phyloP scores from a whole-genome alignment of 78 protist species.

The Dictyostelium citrinum region DNA sequence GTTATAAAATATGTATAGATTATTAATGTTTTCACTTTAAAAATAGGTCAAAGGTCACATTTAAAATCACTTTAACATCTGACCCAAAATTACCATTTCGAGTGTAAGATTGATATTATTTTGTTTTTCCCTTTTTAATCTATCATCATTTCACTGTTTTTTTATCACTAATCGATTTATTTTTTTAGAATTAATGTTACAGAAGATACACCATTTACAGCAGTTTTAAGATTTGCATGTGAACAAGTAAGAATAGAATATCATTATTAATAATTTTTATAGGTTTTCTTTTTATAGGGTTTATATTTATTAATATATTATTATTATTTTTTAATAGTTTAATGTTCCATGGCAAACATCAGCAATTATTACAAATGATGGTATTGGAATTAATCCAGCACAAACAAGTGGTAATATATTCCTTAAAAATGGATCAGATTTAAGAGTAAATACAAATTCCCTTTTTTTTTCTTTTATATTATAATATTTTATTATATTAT shows the following conservation, averaged over 20 bases:
- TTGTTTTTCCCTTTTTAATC: not conserved
- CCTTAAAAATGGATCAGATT: constrained; percentile 91
- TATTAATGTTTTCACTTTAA: not conserved
- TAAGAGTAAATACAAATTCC: constrained; percentile 41
- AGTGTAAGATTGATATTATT: constrained; percentile 77
- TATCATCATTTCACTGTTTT: no score
- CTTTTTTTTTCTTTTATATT: not conserved
- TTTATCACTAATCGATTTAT: not conserved
- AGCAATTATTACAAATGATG: constrained; percentile 93
- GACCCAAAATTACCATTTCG: constrained; percentile 93
- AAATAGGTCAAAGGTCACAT: constrained; percentile 64
- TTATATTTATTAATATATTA: not conserved
- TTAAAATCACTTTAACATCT: constrained; percentile 91
- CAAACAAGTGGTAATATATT: constrained; percentile 92
- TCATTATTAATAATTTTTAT: no score
- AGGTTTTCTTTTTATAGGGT: no score
- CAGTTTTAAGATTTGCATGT: constrained; percentile 92
- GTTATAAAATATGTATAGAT: no score
- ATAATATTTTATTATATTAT: no score
- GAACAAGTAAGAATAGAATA: constrained; percentile 80
- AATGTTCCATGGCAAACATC: constrained; percentile 76
- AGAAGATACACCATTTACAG: constrained; percentile 94
- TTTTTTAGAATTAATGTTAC: constrained; percentile 86
- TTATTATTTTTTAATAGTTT: constrained; percentile 43
- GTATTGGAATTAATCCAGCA: constrained; percentile 94